These are phyloP conservation scores for Coemansia umbellata DNA, from an alignment of 192 early-diverging fungal genomes.

Conservation along the genomic window DNA sequence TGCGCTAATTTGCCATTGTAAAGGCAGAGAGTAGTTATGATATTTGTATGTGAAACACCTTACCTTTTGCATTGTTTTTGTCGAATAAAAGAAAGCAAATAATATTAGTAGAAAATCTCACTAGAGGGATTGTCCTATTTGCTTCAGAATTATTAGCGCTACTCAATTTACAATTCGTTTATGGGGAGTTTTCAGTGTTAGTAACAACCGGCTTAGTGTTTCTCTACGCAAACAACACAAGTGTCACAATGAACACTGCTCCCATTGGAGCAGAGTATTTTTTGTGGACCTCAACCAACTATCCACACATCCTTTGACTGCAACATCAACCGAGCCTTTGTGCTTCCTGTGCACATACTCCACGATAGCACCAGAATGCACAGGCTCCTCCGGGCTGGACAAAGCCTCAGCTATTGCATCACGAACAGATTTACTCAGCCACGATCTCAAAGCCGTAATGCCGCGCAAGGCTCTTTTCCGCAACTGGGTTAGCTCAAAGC, in stretches of 20 bases:
- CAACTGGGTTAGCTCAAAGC: slow-evolving; percentile 15
- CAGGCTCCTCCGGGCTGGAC: slow-evolving; percentile 6
- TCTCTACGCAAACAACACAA: slow-evolving; percentile 73
- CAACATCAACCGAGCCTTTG: slow-evolving; percentile 12
- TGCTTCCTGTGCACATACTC: slow-evolving; percentile 11
- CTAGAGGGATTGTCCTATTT: no score
- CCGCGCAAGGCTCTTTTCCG: slow-evolving; percentile 27
- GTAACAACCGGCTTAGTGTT: slow-evolving; percentile 62
- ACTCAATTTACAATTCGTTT: no score
- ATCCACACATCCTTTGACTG: slow-evolving; percentile 19
- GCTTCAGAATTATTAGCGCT: no score
- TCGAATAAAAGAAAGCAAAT: no score
- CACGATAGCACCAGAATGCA: background rate
- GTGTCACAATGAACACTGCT: slow-evolving; percentile 41
- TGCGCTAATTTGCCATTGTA: no score
- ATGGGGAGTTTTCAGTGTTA: no score
- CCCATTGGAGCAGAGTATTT: slow-evolving; percentile 32
- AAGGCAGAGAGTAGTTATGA: no score
- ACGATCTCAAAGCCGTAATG: slow-evolving; percentile 11
- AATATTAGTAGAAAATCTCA: no score
- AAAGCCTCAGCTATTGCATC: slow-evolving; percentile 21
- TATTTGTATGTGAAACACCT: no score
- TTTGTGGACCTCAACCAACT: slow-evolving; percentile 41
- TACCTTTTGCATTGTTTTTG: no score
- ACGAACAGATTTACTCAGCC: slow-evolving; percentile 17